Evolutionary conservation across 2,329 filamentous ascomycete genomes (phyloP).

Genomic region (Aspergillus sp.): DNA sequence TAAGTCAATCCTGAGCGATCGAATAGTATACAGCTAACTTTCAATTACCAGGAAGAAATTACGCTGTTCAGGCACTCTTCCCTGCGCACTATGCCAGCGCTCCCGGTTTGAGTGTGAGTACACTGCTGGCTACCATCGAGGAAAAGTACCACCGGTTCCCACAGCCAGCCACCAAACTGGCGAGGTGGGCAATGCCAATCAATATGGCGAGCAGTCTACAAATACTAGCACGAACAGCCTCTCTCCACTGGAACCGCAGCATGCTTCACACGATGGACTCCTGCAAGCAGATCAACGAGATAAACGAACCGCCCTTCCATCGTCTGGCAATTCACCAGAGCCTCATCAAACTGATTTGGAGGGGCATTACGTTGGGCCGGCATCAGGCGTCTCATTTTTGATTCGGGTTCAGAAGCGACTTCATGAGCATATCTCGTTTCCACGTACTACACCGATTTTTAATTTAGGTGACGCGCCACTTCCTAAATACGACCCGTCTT

Average conservation of each 20-base stretch:
- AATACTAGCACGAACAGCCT: background rate
- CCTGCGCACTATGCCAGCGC: constrained; percentile 13
- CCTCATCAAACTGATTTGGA: constrained; percentile 18
- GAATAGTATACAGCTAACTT: background rate
- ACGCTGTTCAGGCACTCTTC: constrained; percentile 16
- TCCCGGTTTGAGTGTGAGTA: constrained; percentile 9
- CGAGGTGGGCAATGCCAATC: background rate
- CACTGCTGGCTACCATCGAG: constrained; percentile 16
- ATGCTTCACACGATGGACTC: background rate
- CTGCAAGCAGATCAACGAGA: constrained; percentile 1
- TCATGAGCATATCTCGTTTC: constrained; percentile 12
- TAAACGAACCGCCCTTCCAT: background rate
- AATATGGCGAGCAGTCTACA: background rate
- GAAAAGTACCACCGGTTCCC: constrained; percentile 13
- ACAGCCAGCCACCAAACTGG: background rate
- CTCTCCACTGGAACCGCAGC: background rate
- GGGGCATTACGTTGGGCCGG: constrained; percentile 18
- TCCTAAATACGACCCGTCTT: constrained; percentile 13
- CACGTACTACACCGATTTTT: constrained; percentile 15
- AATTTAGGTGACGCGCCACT: constrained; percentile 18
- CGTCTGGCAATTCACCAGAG: constrained; percentile 14
- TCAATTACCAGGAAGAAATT: constrained; percentile 11
- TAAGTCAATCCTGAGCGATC: background rate
- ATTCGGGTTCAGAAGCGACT: constrained; percentile 17
- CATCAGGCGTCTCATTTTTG: constrained; percentile 16